These are phyloP conservation scores for Citrullus amarus DNA, from an alignment of 306 rosid species.

Conservation along the genomic window DNA sequence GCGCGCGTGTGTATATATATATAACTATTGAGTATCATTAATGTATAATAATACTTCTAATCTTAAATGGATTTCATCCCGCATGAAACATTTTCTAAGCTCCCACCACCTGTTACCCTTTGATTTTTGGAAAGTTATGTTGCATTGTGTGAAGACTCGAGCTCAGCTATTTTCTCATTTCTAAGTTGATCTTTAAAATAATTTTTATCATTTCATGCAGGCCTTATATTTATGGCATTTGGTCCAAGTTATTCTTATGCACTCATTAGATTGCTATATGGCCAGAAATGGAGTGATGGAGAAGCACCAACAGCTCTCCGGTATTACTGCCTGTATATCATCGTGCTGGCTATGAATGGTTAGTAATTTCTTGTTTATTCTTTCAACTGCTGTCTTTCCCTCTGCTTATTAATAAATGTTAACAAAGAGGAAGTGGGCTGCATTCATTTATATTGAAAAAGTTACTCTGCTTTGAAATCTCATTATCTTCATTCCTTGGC, in stretches of 20 bases:
- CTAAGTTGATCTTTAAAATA: background rate
- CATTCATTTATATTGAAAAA: background rate
- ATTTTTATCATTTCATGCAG: constrained; percentile 24
- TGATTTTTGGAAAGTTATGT: background rate
- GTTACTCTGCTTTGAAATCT: background rate
- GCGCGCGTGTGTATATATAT: no score
- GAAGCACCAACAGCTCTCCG: constrained; percentile 82
- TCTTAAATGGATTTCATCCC: background rate
- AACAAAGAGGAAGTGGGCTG: background rate
- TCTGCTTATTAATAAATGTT: background rate
- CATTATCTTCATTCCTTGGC: background rate
- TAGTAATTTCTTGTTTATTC: constrained; percentile 20
- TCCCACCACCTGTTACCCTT: background rate
- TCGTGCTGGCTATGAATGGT: constrained; percentile 94
- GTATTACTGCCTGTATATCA: constrained; percentile 69
- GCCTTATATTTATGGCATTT: constrained; percentile 81
- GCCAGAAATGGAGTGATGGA: constrained; percentile 90
- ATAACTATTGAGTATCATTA: background rate
- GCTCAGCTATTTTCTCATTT: background rate
- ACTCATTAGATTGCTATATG: constrained; percentile 78
- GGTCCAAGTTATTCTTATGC: constrained; percentile 93
- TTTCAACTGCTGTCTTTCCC: background rate
- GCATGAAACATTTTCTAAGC: background rate
- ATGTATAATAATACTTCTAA: background rate
- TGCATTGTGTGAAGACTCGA: background rate